phyloP scores from a whole-genome alignment of 2,329 filamentous ascomycete genomes.

The Plenodomus biglobosus region DNA sequence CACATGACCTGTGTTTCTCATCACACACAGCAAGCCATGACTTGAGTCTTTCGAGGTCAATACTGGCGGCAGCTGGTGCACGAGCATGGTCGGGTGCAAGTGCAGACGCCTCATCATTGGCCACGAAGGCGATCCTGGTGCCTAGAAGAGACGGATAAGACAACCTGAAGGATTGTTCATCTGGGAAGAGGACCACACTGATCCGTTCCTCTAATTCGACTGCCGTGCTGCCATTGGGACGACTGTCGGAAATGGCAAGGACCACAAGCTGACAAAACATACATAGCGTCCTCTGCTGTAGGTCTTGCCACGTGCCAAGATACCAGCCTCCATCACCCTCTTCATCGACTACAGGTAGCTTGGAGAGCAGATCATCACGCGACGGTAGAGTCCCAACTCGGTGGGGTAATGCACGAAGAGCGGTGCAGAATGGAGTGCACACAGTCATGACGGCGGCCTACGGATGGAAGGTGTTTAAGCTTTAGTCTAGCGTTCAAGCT shows the following conservation, averaged over 20 bases:
- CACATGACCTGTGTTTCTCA: not conserved
- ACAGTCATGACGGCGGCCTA: not conserved
- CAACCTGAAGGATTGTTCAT: conserved; percentile 2
- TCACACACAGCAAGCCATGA: not conserved
- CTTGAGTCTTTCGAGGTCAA: not conserved
- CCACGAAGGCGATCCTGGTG: conserved; percentile 1
- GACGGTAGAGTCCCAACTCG: not conserved
- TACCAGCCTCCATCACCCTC: conserved; percentile 1
- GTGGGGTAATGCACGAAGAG: not conserved
- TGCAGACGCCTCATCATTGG: not conserved
- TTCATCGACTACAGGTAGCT: not conserved
- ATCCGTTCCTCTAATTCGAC: not conserved
- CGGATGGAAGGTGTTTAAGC: not conserved
- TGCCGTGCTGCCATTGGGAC: not conserved
- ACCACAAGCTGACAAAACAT: conserved; percentile 1
- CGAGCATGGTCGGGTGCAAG: not conserved
- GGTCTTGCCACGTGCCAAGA: conserved; percentile 3
- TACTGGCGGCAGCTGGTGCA: not conserved
- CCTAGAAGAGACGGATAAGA: conserved; percentile 4
- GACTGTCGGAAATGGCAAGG: not conserved
- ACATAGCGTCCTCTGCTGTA: not conserved
- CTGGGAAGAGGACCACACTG: conserved; percentile 2
- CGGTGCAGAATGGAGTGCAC: not conserved
- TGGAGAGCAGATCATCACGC: not conserved
- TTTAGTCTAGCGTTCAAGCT: not conserved